Percentiles rank a stretch among this genome's conserved stretches.
phyloP scores from a whole-genome alignment of 169 alveolate species.

The Theileria sp. region DNA sequence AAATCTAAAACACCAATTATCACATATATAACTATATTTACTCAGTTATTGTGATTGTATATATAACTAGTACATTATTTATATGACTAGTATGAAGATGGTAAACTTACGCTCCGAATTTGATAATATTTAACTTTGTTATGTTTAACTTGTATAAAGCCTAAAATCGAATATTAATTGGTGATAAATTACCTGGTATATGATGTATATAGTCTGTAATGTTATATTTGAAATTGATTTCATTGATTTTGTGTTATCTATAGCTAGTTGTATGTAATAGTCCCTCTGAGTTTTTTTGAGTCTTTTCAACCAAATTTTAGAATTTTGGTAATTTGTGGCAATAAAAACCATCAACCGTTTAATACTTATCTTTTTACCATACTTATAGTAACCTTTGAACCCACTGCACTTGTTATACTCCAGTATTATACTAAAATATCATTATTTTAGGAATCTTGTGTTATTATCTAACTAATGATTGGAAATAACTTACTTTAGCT shows the following conservation, averaged over 20 bases:
- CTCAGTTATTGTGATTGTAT: no score
- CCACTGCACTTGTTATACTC: slow-evolving; percentile 89
- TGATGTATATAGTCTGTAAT: slow-evolving; percentile 67
- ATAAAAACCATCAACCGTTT: slow-evolving; percentile 95
- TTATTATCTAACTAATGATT: not conserved
- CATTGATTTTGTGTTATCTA: slow-evolving; percentile 96
- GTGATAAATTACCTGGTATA: slow-evolving; percentile 85
- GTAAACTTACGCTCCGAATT: slow-evolving; percentile 65
- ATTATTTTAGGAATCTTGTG: not conserved
- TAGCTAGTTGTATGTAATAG: slow-evolving; percentile 91
- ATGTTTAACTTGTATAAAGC: slow-evolving; percentile 66
- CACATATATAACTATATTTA: not conserved
- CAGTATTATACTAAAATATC: slow-evolving; percentile 57
- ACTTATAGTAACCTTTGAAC: slow-evolving; percentile 93
- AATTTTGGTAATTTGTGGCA: slow-evolving; percentile 97
- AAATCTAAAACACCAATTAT: slow-evolving; percentile 2
- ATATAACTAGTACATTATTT: no score
- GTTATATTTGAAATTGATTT: slow-evolving; percentile 42
- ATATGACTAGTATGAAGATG: no score
- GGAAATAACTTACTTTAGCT: not conserved
- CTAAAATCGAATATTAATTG: not conserved
- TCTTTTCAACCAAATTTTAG: slow-evolving; percentile 98
- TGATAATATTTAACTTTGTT: slow-evolving; percentile 79
- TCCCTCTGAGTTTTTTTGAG: slow-evolving; percentile 94
- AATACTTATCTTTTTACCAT: slow-evolving; percentile 94